These are phyloP conservation scores for Fusarium staphyleae DNA, from an alignment of 2,329 filamentous ascomycete species.

Conservation along the genomic window DNA sequence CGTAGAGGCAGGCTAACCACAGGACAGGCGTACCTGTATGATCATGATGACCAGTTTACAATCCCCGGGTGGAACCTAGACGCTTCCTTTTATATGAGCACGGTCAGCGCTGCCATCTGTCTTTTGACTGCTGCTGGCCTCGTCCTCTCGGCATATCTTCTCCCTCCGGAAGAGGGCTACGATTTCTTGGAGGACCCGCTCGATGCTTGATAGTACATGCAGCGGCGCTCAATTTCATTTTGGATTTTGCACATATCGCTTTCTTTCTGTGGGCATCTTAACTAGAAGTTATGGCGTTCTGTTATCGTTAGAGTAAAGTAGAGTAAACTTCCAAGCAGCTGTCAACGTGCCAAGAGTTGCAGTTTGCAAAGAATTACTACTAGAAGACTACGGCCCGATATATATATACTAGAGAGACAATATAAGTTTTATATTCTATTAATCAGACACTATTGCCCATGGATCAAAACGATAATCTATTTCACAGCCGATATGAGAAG, in stretches of 20 bases:
- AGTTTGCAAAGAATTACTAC: too few species aligned
- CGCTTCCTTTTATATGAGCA: constrained; percentile 77
- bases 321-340: not conserved
- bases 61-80: constrained; percentile 81
- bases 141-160: constrained; percentile 68
- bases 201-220: constrained; percentile 54
- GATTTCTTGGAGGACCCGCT: constrained; percentile 66
- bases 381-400: not conserved
- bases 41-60: constrained; percentile 83
- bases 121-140: constrained; percentile 65
- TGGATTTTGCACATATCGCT: not conserved
- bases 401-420: not conserved
- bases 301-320: constrained; percentile 2
- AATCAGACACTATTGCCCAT: too few species aligned
- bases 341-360: not conserved
- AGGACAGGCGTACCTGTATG: constrained; percentile 77
- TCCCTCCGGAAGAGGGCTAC: constrained; percentile 86
- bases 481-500: too few species aligned
- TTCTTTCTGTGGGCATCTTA: not conserved
- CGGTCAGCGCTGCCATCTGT: constrained; percentile 61
- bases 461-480: too few species aligned
- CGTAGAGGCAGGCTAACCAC: constrained; percentile 6
- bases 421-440: too few species aligned
- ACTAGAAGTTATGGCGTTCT: constrained; percentile 14
- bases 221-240: not conserved